Conservation (phyloP, 805 yeast species). For the Saturnispora halmiae region DNA sequence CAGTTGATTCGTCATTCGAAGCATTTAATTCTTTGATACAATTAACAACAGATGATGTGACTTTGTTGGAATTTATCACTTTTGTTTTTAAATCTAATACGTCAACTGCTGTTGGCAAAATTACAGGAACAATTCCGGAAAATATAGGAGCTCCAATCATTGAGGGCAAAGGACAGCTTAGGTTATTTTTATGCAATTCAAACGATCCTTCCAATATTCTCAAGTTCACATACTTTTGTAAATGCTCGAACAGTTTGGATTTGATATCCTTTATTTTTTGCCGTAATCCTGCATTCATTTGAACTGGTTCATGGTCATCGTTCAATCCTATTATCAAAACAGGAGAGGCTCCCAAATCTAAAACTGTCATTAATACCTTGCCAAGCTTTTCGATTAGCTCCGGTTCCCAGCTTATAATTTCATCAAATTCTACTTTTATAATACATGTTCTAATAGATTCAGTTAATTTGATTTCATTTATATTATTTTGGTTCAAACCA, state of each 20-base stretch:
- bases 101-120: slow-evolving; percentile 49
- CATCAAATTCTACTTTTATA: slow-evolving; percentile 37
- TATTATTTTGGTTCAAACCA: background rate
- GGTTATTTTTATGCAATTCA: slow-evolving; percentile 21
- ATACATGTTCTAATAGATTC: slow-evolving; percentile 46
- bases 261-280: slow-evolving; percentile 14
- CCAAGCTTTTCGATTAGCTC: slow-evolving; percentile 5
- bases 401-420: slow-evolving; percentile 21
- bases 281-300: slow-evolving; percentile 2
- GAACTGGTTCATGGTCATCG: slow-evolving; percentile 17
- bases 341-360: slow-evolving; percentile 56
- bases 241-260: background rate
- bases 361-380: slow-evolving; percentile 9
- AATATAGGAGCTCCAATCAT: slow-evolving; percentile 34
- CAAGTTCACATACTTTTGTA: slow-evolving; percentile 9
- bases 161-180: slow-evolving; percentile 28
- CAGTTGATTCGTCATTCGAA: slow-evolving; percentile 13
- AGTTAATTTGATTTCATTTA: slow-evolving; percentile 24
- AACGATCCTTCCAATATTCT: slow-evolving; percentile 32
- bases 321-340: slow-evolving; percentile 47
- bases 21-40: slow-evolving; percentile 26
- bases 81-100: slow-evolving; percentile 24
- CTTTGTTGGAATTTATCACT: slow-evolving; percentile 32
- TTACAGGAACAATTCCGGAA: slow-evolving; percentile 45
- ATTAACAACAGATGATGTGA: slow-evolving; percentile 31